Percentiles rank a stretch among this genome's conserved stretches.
Conservation (phyloP, 2,329 filamentous ascomycete species). For the Cyphellophora europaea region DNA sequence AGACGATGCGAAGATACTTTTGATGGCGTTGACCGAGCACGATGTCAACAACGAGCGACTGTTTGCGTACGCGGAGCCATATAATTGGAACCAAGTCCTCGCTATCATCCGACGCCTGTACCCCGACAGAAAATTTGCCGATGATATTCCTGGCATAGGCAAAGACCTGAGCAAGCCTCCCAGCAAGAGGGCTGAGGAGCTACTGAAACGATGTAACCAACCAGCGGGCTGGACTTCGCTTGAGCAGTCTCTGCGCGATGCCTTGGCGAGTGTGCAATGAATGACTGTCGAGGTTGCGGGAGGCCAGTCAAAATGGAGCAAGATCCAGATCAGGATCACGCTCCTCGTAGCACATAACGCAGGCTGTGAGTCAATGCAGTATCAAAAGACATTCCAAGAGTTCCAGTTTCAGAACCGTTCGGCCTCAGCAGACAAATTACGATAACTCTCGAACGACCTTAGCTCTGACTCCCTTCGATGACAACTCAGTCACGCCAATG, state of each 20-base stretch:
- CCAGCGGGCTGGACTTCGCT: not conserved
- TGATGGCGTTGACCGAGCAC: not conserved
- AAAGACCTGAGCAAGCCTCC: not conserved
- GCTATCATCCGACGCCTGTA: conserved; percentile 26
- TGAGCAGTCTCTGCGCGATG: not conserved
- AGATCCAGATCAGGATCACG: no score
- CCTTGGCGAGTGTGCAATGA: not conserved
- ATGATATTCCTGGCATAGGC: not conserved
- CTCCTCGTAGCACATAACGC: no score
- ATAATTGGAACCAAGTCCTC: conserved; percentile 36
- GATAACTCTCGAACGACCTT: conserved; percentile 6
- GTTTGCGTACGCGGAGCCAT: conserved; percentile 42
- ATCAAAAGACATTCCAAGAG: no score
- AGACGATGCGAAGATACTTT: conserved; percentile 39
- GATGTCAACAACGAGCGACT: conserved; percentile 27
- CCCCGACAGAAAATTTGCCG: conserved; percentile 22
- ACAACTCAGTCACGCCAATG: conserved; percentile 5
- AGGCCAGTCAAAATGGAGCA: no score
- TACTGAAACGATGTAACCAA: not conserved
- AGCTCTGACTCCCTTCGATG: conserved; percentile 8
- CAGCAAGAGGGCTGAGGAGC: not conserved
- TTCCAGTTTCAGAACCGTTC: no score
- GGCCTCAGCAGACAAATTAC: no score
- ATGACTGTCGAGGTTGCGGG: no score
- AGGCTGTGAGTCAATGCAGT: no score